Base-by-base conservation (phyloP, 2,329 filamentous ascomycete genomes). In the Diplodia scrobiculata region DNA sequence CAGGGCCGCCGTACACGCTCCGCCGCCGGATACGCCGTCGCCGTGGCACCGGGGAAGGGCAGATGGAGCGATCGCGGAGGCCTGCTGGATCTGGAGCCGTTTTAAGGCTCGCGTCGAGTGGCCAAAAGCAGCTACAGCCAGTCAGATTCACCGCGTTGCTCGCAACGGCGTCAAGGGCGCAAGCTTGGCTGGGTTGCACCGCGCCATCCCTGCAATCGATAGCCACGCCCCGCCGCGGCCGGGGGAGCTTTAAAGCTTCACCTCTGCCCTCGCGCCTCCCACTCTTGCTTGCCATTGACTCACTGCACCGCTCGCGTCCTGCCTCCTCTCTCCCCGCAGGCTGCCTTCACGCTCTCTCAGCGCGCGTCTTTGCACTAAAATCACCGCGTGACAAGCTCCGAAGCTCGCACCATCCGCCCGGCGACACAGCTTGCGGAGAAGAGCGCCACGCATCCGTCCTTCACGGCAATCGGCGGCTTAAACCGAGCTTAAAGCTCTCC, bases 131-230 rank as follows among this genome's bases (percentile, higher is more conserved):
- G 59, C 45, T 63, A 52, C 48, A 19, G 47, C 45, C 47, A 63
- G 29, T 63, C 47, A 50, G 27, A 38, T 51, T 45, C 34, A 53
- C 45, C 58, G 45, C 27, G 5, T 21, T 36, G 58, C 41, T 25
- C 27, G 41, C 58, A 62, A 62, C 58, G 52, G 65, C 65, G 65
- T 66, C 65, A 66, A 66, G 65, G 65, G 65, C 65, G 65, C 65
- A 29, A 66, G 34, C 65, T 66, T 48, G 65, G 55, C 65, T n/a
- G 9, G 34, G 11, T 5, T 19, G 34, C 62, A 19, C 59, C 29
- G 60, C 45, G 11, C 32, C 19, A 55, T 25, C 63, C 63, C 63
- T 55, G 63, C 51, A 54, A 65, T 65, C 63, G 63, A 65, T 55
- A 65, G 63, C 34, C 29, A 51, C 47, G 25, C 63, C 63, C 63